Evolutionary conservation across 495 filamentous ascomycete genomes (phyloP).

Genomic region (Glonium stellatum): DNA sequence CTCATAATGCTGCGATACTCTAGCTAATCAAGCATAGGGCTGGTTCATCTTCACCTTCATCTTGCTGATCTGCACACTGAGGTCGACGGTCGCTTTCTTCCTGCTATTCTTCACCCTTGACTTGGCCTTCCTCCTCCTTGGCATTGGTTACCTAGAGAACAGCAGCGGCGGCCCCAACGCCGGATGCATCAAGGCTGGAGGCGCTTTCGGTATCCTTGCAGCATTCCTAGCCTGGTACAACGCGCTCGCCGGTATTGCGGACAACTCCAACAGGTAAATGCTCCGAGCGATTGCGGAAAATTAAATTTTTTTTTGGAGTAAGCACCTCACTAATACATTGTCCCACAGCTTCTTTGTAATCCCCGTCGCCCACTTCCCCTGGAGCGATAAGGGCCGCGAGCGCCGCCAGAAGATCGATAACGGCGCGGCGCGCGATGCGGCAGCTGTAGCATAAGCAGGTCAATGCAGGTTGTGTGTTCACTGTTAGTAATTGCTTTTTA

Average conservation of each 20-base stretch:
- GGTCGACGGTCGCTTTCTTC: conserved; percentile 96
- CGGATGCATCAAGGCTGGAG: conserved; percentile 66
- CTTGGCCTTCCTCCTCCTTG: conserved; percentile 83
- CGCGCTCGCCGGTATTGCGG: conserved; percentile 88
- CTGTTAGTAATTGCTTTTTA: background rate
- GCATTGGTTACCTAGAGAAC: conserved; percentile 59
- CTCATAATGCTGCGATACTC: conserved; percentile 35
- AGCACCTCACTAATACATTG: background rate
- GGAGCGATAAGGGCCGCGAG: conserved; percentile 80
- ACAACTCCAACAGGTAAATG: conserved; percentile 64
- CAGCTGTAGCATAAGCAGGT: background rate
- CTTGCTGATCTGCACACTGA: conserved; percentile 78
- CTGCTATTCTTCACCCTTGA: conserved; percentile 89
- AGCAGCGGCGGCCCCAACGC: conserved; percentile 41
- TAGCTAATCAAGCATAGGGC: conserved; percentile 39
- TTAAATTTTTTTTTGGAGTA: background rate
- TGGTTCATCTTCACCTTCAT: conserved; percentile 99
- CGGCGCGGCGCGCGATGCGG: conserved; percentile 17
- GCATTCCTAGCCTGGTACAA: conserved; percentile 97
- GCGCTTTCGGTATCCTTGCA: conserved; percentile 78
- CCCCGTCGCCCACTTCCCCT: conserved; percentile 93
- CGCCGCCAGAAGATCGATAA: conserved; percentile 43
- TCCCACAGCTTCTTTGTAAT: conserved; percentile 82
- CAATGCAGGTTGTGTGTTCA: background rate
- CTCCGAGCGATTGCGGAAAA: background rate